These are phyloP conservation scores for Myrmaecium sp. DNA, from an alignment of 2,329 filamentous ascomycete genomes.

Conservation along the genomic window DNA sequence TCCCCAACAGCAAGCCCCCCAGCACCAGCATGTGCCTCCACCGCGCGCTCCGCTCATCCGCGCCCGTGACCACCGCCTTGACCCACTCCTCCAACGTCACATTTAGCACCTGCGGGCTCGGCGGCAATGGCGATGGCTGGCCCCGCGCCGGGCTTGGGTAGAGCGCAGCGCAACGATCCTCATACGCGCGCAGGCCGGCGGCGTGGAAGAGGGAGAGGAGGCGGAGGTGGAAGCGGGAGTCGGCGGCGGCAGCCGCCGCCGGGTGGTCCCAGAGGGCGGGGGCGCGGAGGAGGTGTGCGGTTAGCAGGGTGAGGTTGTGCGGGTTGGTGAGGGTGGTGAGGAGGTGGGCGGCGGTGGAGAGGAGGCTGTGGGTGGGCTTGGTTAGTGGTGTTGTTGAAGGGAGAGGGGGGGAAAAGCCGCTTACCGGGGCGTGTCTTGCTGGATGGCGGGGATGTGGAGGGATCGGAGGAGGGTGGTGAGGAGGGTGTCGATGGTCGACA, in stretches of 20 bases:
- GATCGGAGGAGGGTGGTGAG: constrained; percentile 50
- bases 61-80: constrained; percentile 39
- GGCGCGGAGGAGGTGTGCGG: constrained; percentile 53
- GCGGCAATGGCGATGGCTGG: constrained; percentile 10
- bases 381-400: constrained; percentile 7
- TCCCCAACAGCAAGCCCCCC: constrained; percentile 60
- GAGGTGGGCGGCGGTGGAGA: constrained; percentile 50
- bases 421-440: constrained; percentile 43
- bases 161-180: constrained; percentile 18
- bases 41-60: constrained; percentile 43
- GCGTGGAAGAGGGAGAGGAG: constrained; percentile 57
- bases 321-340: constrained; percentile 56
- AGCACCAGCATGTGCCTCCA: constrained; percentile 79
- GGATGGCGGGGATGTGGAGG: constrained; percentile 39
- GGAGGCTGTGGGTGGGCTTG: constrained; percentile 23
- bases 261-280: constrained; percentile 53
- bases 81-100: constrained; percentile 40
- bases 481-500: constrained; percentile 50
- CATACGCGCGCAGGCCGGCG: constrained; percentile 39
- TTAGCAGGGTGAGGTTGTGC: constrained; percentile 55
- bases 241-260: too few species aligned
- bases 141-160: constrained; percentile 1
- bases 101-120: constrained; percentile 26
- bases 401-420: constrained; percentile 8
- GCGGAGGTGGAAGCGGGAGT: constrained; percentile 44